Evolutionary conservation across 2,329 filamentous ascomycete species (phyloP).

Genomic region (Arthrobotrys sinensis): DNA sequence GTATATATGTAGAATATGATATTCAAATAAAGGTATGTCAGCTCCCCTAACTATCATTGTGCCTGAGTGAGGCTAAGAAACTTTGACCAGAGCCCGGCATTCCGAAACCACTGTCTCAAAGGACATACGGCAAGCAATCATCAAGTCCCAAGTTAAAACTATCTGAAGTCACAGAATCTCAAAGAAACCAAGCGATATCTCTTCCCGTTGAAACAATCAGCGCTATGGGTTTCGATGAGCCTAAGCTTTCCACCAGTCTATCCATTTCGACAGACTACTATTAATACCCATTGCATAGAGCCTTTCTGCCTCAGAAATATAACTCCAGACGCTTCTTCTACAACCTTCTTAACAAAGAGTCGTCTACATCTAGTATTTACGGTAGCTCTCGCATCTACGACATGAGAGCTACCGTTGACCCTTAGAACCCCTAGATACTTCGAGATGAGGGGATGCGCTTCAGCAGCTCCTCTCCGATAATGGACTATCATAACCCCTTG

Average conservation of each 20-base stretch:
- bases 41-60: neutral
- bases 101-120: conserved; percentile 51
- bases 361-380: neutral
- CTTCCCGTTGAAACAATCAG: conserved; percentile 37
- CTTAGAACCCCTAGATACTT: conserved; percentile 8
- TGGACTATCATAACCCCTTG: neutral
- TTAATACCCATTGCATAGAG: conserved; percentile 38
- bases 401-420: neutral
- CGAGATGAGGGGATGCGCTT: neutral
- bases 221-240: conserved; percentile 1
- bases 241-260: neutral
- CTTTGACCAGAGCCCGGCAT: conserved; percentile 20
- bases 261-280: conserved; percentile 33
- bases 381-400: neutral
- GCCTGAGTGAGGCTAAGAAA: conserved; percentile 2
- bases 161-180: conserved; percentile 14
- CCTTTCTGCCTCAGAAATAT: conserved; percentile 18
- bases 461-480: neutral
- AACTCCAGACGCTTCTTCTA: conserved; percentile 25
- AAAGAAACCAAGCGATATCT: conserved; percentile 27
- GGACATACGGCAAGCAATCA: conserved; percentile 33
- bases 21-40: conserved; percentile 7
- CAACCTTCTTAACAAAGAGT: conserved; percentile 15
- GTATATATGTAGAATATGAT: conserved; percentile 43
- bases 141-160: neutral